Evolutionary conservation across 331 rosid species (phyloP), one percentile per base, ranked within the genome.

Genomic region (Malus hybrid): DNA sequence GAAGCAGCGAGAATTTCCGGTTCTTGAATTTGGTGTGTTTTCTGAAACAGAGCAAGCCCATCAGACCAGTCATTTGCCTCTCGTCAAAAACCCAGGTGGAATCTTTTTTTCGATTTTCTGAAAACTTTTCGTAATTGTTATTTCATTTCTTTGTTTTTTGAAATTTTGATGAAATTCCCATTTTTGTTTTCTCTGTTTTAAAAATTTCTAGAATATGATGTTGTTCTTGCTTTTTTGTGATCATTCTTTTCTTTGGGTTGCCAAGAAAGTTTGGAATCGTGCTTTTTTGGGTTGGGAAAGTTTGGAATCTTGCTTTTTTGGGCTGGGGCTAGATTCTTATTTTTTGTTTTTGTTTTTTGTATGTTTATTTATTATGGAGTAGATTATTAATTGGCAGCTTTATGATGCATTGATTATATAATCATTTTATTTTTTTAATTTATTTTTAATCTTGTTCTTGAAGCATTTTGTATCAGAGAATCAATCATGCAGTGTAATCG

Each of bases 71-170:
- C 72, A 74, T 68, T 86, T 78, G 86, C 63, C 65, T 82, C 20
- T 71, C 89, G n/a, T 67, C 90, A 13, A 78, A 85, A 79, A 10
- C 79, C 31, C 87, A 86, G 96, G 97, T 88, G 5, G 67, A 1
- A 31, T 66, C 57, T 13, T 72, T 9, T 0, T 56, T 54, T 39
- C 46, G 22, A n/a, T 39, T 22, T 50, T 2, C 56, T 6, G 56
- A 50, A 50, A 16, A 50, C 0, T 6, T 50, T 18, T 50, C 56
- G 18, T 16, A 16, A 50, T 15, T 50, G 19, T 12, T 7, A 20
- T 24, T 39, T 34, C 33, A 4, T 28, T 54, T 22, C 48, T 59
- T 55, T 55, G 29, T 19, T 36, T 19, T 60, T 24, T 44, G 13
- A 20, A 2, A n/a, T 50, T 50, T 50, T 6, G 56, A 16, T 10